Evolutionary conservation across 495 filamentous ascomycete genomes (phyloP), one percentile per base, ranked within the genome.

Genomic region (Xylaria grammica): DNA sequence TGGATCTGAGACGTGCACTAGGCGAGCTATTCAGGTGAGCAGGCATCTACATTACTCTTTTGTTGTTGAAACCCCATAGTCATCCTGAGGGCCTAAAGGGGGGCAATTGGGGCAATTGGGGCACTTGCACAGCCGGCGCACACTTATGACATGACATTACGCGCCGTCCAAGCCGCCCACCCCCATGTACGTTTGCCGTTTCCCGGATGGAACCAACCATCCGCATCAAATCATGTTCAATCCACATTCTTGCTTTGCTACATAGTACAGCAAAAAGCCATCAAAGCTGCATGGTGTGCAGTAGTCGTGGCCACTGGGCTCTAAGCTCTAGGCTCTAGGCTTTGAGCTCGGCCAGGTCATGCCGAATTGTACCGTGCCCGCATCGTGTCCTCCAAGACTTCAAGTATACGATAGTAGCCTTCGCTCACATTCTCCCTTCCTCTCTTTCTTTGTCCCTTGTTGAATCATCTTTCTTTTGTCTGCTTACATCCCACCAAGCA

Each of bases 141-240:
- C 10, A 45, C 32, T 40, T 38, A 42, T 17, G 40, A 42, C 45
- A 42, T 17, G 40, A 42, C 45, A 19, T 51, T 60, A 60, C 30
- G 58, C 58, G 58, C 58, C 58, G 58, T 49, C 58, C 20, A 60
- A 60, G 58, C 58, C 58, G 45, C 19, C 15, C 3, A 30, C 1
- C n/a, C 56, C 30, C 58, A 26, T 40, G 20, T 45, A 60, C 26
- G 27, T n/a, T 60, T 60, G 58, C 58, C 45, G 58, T 50, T 51
- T 60, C 30, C 58, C 58, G 45, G 40, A 27, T 60, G 45, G 32
- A 40, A 29, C 15, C 20, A 24, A 13, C 13, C 42, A 24, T 34
- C 20, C 8, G 27, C 24, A 10, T 36, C 56, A 59, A 60, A 60
- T 60, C 58, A 60, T 53, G 10, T 11, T 17, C 60, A 26, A 19